Base-by-base conservation (phyloP, 805 yeast genomes). In the Candida boidinii region DNA sequence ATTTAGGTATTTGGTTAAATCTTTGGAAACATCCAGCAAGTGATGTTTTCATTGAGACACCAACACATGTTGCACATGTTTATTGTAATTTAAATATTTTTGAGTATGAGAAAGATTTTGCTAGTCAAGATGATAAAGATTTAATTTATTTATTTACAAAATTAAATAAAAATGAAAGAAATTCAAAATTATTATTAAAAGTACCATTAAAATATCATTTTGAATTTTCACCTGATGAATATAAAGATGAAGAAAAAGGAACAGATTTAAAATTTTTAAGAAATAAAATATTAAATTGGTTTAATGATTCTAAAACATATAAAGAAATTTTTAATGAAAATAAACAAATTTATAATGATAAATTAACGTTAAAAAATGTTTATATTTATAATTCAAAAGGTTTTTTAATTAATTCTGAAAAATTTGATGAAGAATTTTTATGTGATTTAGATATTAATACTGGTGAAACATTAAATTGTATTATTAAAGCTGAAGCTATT, bases 141-240 rank as follows among this genome's bases (percentile, higher is more conserved):
- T 10, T 8, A 20, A 22, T 22, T 22, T 5, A n/a, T n/a, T n/a
- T 5, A 14, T 24, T 13, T 11, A 13, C 11, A 8, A 36, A 44
- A 7, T 4, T 5, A 5, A 16, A 8, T n/a, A 6, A 5, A 23
- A 7, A 7, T 7, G 7, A 7, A 13, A 12, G 14, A 12, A 37
- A n/a, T 17, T n/a, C 31, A 42, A 29, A 12, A 29, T 21, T 54
- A 35, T 34, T 48, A 30, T 38, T 60, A 15, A 34, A 44, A 4
- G 53, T 48, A 17, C 68, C 73, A 2, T 40, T 80, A 21, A 62
- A 60, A 17, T 83, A 77, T 49, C 82, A 81, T 51, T 66, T 81
- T 43, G 94, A 83, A 49, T 84, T 84, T 54, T 73, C 83, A 20
- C 92, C 94, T 0, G 88, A 79, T 44, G 94, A 84, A 45, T 83